phyloP scores from a whole-genome alignment of 352 stramenopile genomes.

The Globisporangium okanoganense region DNA sequence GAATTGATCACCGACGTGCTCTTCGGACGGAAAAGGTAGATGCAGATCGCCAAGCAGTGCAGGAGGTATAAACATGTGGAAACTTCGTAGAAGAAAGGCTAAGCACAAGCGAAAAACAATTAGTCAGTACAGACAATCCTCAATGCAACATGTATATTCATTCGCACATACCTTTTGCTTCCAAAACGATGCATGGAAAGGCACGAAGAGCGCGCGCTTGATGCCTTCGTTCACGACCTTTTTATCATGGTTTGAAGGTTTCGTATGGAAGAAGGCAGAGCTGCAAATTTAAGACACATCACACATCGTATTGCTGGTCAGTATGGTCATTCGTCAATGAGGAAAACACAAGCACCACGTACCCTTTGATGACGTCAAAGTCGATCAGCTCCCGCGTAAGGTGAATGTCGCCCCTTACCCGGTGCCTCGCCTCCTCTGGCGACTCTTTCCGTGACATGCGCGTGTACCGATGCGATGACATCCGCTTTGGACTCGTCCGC shows the following conservation, averaged over 20 bases:
- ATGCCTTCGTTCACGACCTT: slow-evolving; percentile 76
- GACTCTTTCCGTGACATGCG: slow-evolving; percentile 57
- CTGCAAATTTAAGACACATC: slow-evolving; percentile 17
- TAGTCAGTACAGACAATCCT: background rate
- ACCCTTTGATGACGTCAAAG: slow-evolving; percentile 88
- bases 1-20: slow-evolving; percentile 47
- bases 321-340: background rate
- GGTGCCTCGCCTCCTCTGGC: slow-evolving; percentile 32
- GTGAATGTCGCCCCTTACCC: slow-evolving; percentile 56
- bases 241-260: slow-evolving; percentile 76
- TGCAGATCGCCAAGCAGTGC: slow-evolving; percentile 35
- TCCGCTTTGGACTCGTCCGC: slow-evolving; percentile 21
- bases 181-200: slow-evolving; percentile 74
- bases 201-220: slow-evolving; percentile 60
- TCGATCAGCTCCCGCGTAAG: slow-evolving; percentile 77
- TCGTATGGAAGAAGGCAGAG: slow-evolving; percentile 84
- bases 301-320: background rate
- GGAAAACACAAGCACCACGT: slow-evolving; percentile 10
- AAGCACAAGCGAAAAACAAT: background rate
- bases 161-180: slow-evolving; percentile 43
- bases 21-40: slow-evolving; percentile 51
- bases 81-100: slow-evolving; percentile 63
- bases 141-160: background rate
- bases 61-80: slow-evolving; percentile 53
- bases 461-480: slow-evolving; percentile 16